Base-by-base conservation (phyloP, 1,139 yeast species). In the Saccharomyces pastorianus region DNA sequence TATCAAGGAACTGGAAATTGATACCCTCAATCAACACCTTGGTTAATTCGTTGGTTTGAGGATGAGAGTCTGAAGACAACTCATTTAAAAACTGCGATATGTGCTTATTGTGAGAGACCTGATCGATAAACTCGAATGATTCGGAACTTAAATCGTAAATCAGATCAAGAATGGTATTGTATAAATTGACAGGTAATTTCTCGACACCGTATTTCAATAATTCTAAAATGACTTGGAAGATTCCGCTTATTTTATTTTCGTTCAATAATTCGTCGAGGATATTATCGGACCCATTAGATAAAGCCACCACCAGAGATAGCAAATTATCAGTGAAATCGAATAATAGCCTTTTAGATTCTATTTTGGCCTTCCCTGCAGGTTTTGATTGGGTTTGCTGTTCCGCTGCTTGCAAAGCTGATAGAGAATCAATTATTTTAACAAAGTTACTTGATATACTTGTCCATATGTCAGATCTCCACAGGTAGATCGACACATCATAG, bases 391-490 rank as follows among this genome's bases (percentile, higher is more conserved):
- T 66, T 44, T 58, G 63, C 4, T 61, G 59, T 2, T 63, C 57
- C 28, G 62, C 56, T 1, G 53, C 52, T 13, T 68, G 70, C 57
- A 82, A 65, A 58, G 71, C 76, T 32, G 73, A 68, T 53, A 83
- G 73, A 0, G 88, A 80, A 0, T 67, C 68, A 47, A 73, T 66
- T 31, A 83, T 76, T 60, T 84, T 83, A 0, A 66, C 66, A 49
- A 85, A 70, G 1, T 83, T 79, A 5, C 67, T 63, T 51, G 77
- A 79, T 42, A 90, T 74, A 17, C 80, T 71, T 0, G 79, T 74
- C 85, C 96, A 83, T 50, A 93, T 81, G 57, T 86, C 83, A 27
- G 83, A 82, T 68, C 97, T 80, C 88, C 95, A 86, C 55, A 87
- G 70, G 67, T 80, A 82, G 31, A 81, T 79, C 42, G 90, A 82